These are phyloP conservation scores for Ogataea paradorogensis DNA, from an alignment of 805 yeast genomes.

Conservation along the genomic window DNA sequence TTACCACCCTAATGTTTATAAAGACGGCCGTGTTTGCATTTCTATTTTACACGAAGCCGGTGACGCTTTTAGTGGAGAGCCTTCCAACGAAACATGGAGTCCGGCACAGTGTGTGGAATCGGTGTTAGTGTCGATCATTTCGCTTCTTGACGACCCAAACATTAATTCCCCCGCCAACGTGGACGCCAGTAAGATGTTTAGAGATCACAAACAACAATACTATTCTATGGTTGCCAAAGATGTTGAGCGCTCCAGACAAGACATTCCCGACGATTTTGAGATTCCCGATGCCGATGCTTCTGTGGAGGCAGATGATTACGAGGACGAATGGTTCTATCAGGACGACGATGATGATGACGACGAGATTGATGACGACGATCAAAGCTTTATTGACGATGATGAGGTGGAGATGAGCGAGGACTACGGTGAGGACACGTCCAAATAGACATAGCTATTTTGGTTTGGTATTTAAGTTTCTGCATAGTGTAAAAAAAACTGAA, in stretches of 20 bases:
- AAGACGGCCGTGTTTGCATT: constrained; percentile 90
- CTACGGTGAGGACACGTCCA: constrained; percentile 37
- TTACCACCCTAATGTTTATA: constrained; percentile 92
- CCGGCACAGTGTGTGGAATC: constrained; percentile 92
- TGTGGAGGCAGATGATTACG: constrained; percentile 48
- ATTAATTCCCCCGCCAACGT: constrained; percentile 92
- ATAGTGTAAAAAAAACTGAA: not conserved
- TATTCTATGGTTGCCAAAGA: constrained; percentile 72
- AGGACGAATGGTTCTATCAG: constrained; percentile 54
- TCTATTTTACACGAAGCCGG: constrained; percentile 91
- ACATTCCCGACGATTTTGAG: constrained; percentile 81
- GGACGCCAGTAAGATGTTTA: constrained; percentile 89
- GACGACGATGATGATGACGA: constrained; percentile 62
- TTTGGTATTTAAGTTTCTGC: constrained; percentile 5
- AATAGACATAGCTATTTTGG: constrained; percentile 14
- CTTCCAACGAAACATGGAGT: constrained; percentile 91
- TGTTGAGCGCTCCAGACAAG: constrained; percentile 77
- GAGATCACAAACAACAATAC: constrained; percentile 76
- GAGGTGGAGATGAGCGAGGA: constrained; percentile 46
- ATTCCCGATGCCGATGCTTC: constrained; percentile 55
- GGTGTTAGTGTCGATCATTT: constrained; percentile 84
- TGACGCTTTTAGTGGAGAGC: constrained; percentile 85
- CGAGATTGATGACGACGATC: constrained; percentile 48
- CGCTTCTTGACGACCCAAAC: constrained; percentile 91
- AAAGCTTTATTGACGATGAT: constrained; percentile 40